Conservation (phyloP, 169 alveolate species). For the Eimeria acervulina region DNA sequence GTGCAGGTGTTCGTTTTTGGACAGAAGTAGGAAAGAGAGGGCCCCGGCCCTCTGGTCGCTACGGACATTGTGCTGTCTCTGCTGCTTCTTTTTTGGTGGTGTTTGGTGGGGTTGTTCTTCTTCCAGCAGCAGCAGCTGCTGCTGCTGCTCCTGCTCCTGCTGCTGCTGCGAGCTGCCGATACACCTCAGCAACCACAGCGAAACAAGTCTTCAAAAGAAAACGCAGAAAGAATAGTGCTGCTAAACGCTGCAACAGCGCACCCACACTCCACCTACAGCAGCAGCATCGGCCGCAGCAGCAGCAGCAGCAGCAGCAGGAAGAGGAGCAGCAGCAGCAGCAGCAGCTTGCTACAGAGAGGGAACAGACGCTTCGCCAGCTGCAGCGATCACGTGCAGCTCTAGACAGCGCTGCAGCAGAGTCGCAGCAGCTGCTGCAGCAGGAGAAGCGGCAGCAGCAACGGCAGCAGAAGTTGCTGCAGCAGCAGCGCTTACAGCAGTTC, state of each 20-base stretch:
- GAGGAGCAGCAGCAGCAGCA: background rate
- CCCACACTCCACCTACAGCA: background rate
- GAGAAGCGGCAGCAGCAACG: background rate
- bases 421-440: background rate
- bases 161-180: too few species aligned
- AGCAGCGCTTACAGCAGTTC: slow-evolving; percentile 27
- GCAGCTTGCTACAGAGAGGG: background rate
- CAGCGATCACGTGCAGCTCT: background rate
- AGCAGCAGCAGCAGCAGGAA: slow-evolving; percentile 9
- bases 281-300: background rate
- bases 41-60: slow-evolving; percentile 14
- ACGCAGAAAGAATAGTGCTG: background rate
- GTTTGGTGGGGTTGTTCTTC: slow-evolving; percentile 40
- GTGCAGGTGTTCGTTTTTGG: slow-evolving; percentile 18
- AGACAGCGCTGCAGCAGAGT: background rate
- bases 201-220: background rate
- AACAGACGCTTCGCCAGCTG: background rate
- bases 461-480: slow-evolving; percentile 14
- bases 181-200: background rate
- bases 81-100: slow-evolving; percentile 6
- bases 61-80: background rate
- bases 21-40: background rate
- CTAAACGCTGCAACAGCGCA: background rate
- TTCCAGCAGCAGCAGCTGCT: too few species aligned
- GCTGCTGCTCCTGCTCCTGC: too few species aligned